phyloP scores from a whole-genome alignment of 2,329 filamentous ascomycete genomes.

The Emmonsiellopsis sp. region DNA sequence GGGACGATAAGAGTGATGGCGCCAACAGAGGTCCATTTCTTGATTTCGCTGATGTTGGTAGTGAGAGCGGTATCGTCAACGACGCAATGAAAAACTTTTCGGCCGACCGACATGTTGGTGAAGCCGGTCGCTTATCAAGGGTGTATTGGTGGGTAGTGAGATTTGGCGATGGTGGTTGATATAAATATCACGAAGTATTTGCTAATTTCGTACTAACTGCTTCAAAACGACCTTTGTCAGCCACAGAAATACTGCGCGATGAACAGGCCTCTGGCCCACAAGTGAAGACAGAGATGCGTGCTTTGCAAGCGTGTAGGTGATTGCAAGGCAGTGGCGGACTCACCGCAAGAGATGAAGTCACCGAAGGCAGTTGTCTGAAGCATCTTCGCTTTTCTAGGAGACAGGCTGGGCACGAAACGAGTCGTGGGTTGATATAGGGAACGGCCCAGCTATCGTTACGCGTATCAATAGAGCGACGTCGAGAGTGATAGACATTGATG shows the following conservation, averaged over 20 bases:
- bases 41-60: slow-evolving; percentile 45
- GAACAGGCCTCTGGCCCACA: background rate
- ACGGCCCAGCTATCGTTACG: background rate
- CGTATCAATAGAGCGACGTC: background rate
- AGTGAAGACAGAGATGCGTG: background rate
- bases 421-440: background rate
- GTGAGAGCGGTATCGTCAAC: slow-evolving; percentile 45
- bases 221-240: background rate
- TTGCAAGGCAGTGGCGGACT: slow-evolving; percentile 11
- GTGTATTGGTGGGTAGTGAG: background rate
- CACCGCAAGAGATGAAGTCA: slow-evolving; percentile 20
- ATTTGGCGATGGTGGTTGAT: background rate
- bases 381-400: slow-evolving; percentile 21
- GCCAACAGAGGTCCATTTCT: slow-evolving; percentile 43
- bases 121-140: background rate
- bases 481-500: slow-evolving; percentile 1
- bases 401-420: slow-evolving; percentile 9
- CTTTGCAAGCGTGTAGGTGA: background rate
- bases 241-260: background rate
- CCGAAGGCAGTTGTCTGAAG: slow-evolving; percentile 19
- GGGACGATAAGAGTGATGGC: slow-evolving; percentile 43
- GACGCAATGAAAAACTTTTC: slow-evolving; percentile 43
- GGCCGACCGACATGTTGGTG: slow-evolving; percentile 29
- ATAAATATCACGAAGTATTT: background rate
- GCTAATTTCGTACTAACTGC: slow-evolving; percentile 2